Conservation (phyloP, 1,284 basidiomycete species). For the Pseudomicrostroma phylloplanum region DNA sequence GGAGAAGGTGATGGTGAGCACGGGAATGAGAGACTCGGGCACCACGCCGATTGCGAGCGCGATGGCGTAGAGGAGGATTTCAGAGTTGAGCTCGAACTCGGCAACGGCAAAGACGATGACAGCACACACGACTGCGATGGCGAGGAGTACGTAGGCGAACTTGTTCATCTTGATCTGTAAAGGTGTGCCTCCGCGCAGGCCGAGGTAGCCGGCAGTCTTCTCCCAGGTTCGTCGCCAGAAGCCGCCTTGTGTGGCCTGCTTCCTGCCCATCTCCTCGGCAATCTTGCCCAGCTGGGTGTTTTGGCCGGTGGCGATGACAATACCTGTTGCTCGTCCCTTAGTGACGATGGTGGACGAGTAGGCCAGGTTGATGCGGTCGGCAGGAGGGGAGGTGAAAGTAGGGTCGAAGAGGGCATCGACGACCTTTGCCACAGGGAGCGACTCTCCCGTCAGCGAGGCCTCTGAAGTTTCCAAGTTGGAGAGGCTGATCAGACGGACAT, state of each 20-base stretch:
- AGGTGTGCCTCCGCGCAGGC: slow-evolving; percentile 57
- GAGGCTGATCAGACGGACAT: slow-evolving; percentile 32
- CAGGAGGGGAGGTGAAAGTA: slow-evolving; percentile 5
- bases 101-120: slow-evolving; percentile 25
- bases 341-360: slow-evolving; percentile 41
- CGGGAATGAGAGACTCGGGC: slow-evolving; percentile 52
- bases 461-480: slow-evolving; percentile 43
- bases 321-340: slow-evolving; percentile 36
- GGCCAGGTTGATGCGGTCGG: slow-evolving; percentile 37
- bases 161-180: slow-evolving; percentile 62
- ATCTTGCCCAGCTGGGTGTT: slow-evolving; percentile 41
- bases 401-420: slow-evolving; percentile 24
- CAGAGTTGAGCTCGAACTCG: slow-evolving; percentile 12
- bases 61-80: slow-evolving; percentile 55
- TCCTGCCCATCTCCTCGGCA: slow-evolving; percentile 29
- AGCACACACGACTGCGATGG: slow-evolving; percentile 57
- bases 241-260: slow-evolving; percentile 9
- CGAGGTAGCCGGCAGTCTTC: slow-evolving; percentile 45
- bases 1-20: slow-evolving; percentile 44
- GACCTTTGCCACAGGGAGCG: slow-evolving; percentile 37
- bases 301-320: slow-evolving; percentile 38
- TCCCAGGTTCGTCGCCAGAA: slow-evolving; percentile 34
- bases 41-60: slow-evolving; percentile 46
- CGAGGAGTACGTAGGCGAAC: slow-evolving; percentile 62
- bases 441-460: slow-evolving; percentile 41